These are phyloP conservation scores for Trametes cingulata DNA, from an alignment of 768 basidiomycete genomes.

Conservation along the genomic window DNA sequence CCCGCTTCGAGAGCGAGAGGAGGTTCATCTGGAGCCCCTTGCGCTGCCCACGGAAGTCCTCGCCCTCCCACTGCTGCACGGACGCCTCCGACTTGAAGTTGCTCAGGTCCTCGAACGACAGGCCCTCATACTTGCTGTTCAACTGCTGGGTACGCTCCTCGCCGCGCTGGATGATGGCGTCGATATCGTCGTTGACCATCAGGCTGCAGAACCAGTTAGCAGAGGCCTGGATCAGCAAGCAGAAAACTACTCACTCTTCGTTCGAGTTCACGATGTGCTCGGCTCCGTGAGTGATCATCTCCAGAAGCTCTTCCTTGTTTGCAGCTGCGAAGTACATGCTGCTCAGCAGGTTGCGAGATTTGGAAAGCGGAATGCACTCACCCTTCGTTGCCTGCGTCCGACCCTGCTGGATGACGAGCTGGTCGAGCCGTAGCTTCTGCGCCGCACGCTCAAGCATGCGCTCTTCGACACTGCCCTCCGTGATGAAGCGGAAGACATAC, in stretches of 20 bases:
- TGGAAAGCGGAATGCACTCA: constrained; percentile 29
- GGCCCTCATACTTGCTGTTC: constrained; percentile 87
- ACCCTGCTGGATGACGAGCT: constrained; percentile 96
- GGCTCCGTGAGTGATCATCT: constrained; percentile 98
- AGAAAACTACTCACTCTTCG: constrained; percentile 57
- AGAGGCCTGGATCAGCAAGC: not conserved
- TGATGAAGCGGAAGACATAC: constrained; percentile 95
- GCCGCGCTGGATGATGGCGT: constrained; percentile 87
- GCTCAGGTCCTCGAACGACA: constrained; percentile 92
- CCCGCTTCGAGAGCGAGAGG: constrained; percentile 87
- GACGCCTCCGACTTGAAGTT: constrained; percentile 96
- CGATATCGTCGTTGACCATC: constrained; percentile 87
- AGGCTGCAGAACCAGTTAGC: constrained; percentile 44
- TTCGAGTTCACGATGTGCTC: constrained; percentile 90
- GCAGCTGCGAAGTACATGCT: constrained; percentile 51
- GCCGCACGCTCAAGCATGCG: constrained; percentile 93
- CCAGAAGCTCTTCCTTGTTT: constrained; percentile 93
- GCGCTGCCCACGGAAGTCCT: constrained; percentile 77
- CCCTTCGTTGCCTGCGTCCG: constrained; percentile 81
- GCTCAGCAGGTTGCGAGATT: too few species aligned
- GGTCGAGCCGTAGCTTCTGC: constrained; percentile 92
- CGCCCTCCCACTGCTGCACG: constrained; percentile 94
- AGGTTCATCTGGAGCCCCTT: constrained; percentile 75
- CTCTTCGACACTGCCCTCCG: constrained; percentile 94
- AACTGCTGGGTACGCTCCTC: constrained; percentile 89